Base-by-base conservation (phyloP, 2,329 filamentous ascomycete genomes). In the Eutypella sp. region DNA sequence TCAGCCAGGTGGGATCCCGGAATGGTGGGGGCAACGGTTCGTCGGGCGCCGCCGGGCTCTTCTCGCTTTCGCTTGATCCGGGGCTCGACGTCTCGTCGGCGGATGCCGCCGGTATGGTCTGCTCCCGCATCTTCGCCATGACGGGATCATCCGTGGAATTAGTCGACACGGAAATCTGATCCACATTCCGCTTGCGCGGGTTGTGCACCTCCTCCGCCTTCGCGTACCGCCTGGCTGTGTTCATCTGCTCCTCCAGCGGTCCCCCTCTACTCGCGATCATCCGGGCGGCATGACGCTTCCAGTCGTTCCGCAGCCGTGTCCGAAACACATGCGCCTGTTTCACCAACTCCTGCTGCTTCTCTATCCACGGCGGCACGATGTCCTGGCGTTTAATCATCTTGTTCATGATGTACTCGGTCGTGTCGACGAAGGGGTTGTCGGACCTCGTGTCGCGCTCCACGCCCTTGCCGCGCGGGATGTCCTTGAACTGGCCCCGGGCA, bases 371-470 rank as follows among this genome's bases (percentile, higher is more conserved):
- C 1, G 93, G 93, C 1, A 95, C 89, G 48, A 97, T 88, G 18
- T 96, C 91, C 66, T 99, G 93, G 47, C 87, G 85, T 68, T 96
- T 88, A 52, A 99, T 96, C 72, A 97, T 96, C 68, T 95, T 93
- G 69, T 99, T 97, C 85, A 97, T 86, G 57, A 97, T 88, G 64
- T 96, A 96, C 67, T 97, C 92, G 0, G 93, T 97, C 0, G 92
- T 97, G 61, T 97, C 89, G 47, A 97, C 81, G 59, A 95, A 97
- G 0, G 93, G 90, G 55, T 86, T 95, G 56, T 85, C 85, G 1
- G 88, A 87, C 53, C 88, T 83, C 42, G 87, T 72, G 56, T 97
- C 91, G n/a, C 85, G 72, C 63, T 91, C 81, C n/a, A 92, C 75
- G 5, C 82, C 84, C 55, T 85, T 85, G 0, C 92, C 92, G 2